Evolutionary conservation across 2,329 filamentous ascomycete species (phyloP).

Genomic region (Dactylellina sp.): DNA sequence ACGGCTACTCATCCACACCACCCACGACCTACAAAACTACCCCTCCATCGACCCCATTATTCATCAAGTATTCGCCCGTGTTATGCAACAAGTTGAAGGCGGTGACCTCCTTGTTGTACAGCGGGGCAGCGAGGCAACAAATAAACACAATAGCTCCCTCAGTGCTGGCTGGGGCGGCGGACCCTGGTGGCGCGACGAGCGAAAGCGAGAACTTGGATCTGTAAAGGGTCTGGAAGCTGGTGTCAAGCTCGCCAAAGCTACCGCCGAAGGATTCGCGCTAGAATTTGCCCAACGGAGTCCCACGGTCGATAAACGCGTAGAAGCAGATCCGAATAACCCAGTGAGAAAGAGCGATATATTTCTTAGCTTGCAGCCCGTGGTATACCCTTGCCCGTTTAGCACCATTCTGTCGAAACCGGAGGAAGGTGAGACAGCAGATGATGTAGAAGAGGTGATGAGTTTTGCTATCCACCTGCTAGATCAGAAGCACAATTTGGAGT

Average conservation of each 20-base stretch:
- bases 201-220: conserved; percentile 78
- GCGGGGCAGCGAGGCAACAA: conserved; percentile 85
- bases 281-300: conserved; percentile 75
- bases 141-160: conserved; percentile 70
- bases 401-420: conserved; percentile 70
- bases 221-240: conserved; percentile 86
- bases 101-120: conserved; percentile 95
- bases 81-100: conserved; percentile 99
- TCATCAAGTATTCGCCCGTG: conserved; percentile 88
- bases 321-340: conserved; percentile 71
- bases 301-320: conserved; percentile 72
- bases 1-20: conserved; percentile 95
- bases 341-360: conserved; percentile 95
- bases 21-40: conserved; percentile 93
- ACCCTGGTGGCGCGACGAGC: conserved; percentile 86
- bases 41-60: conserved; percentile 93
- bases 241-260: conserved; percentile 89
- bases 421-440: conserved; percentile 68
- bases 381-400: conserved; percentile 71
- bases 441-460: conserved; percentile 73
- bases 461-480: conserved; percentile 87
- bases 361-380: conserved; percentile 90
- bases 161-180: conserved; percentile 84
- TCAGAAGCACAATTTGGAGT: conserved; percentile 90
- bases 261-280: conserved; percentile 84